Percentiles rank a stretch among this genome's conserved stretches.
These are phyloP conservation scores for Malus sieversii DNA, from an alignment of 306 rosid genomes.

Conservation along the genomic window DNA sequence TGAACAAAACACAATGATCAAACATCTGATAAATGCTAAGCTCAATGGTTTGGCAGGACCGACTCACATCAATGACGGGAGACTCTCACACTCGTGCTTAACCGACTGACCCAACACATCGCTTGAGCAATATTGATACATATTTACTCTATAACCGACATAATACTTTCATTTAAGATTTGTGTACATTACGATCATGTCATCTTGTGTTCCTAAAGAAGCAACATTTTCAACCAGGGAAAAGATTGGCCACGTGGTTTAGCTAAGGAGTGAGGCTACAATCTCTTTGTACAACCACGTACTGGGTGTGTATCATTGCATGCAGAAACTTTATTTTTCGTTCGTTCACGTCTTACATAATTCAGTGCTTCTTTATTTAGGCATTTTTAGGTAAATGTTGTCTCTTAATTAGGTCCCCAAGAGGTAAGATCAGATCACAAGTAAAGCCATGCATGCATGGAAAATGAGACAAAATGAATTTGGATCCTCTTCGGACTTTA, in stretches of 20 bases:
- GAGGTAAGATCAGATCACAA: background rate
- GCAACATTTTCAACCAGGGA: background rate
- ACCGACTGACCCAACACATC: background rate
- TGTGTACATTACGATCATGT: background rate
- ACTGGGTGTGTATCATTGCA: background rate
- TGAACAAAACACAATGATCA: background rate
- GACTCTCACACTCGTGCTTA: background rate
- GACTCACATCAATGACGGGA: background rate
- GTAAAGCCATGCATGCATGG: background rate
- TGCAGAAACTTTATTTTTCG: background rate
- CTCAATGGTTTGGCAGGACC: background rate
- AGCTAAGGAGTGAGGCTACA: slow-evolving; percentile 19
- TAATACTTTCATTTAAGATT: background rate
- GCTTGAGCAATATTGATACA: background rate
- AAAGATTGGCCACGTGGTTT: background rate
- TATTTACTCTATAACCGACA: background rate
- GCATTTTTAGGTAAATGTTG: background rate
- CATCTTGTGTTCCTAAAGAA: background rate
- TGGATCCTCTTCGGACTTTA: too few species aligned
- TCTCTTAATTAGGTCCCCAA: slow-evolving; percentile 1
- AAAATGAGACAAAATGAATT: background rate
- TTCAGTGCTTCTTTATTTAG: background rate
- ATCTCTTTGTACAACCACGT: background rate
- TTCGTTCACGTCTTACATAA: background rate
- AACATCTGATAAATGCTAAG: background rate